Percentiles rank a stretch among this genome's conserved stretches.
phyloP scores from a whole-genome alignment of 108 stramenopile species.

The Chaetoceros tenuissimus region DNA sequence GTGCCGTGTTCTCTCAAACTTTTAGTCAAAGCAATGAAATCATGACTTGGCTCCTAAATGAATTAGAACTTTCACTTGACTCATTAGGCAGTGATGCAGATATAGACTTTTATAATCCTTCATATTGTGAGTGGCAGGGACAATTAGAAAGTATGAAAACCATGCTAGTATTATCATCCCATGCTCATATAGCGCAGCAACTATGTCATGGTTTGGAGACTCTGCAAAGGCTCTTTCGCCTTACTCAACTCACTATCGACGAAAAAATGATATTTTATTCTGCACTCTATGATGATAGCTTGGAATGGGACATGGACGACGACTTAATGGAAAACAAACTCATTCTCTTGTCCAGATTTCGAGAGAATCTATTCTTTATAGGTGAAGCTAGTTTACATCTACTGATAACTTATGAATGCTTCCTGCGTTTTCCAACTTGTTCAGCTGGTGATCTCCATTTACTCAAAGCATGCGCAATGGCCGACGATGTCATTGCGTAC shows the following conservation, averaged over 20 bases:
- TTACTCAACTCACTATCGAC: background rate
- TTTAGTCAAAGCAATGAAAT: no score
- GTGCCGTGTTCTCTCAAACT: slow-evolving; percentile 32
- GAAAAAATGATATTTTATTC: slow-evolving; percentile 12
- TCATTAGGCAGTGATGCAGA: no score
- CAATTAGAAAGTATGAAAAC: no score
- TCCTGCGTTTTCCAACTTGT: slow-evolving; percentile 17
- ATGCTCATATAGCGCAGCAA: no score
- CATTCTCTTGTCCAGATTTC: slow-evolving; percentile 15
- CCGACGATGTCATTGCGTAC: slow-evolving; percentile 43
- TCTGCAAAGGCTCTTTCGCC: no score
- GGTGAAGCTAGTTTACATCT: slow-evolving; percentile 27
- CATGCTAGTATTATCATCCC: no score
- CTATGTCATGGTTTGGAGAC: no score
- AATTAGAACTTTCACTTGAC: no score
- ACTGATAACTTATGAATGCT: slow-evolving; percentile 25
- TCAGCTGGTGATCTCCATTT: slow-evolving; percentile 38
- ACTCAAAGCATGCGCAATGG: slow-evolving; percentile 10
- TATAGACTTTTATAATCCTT: no score
- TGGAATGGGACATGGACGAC: slow-evolving; percentile 8
- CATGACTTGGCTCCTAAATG: no score
- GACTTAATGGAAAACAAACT: slow-evolving; percentile 6
- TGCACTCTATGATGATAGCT: slow-evolving; percentile 40
- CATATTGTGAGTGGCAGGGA: no score
- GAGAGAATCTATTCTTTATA: slow-evolving; percentile 36